Evolutionary conservation across 257 asterid species (phyloP).

Genomic region (Solanum sitiens): DNA sequence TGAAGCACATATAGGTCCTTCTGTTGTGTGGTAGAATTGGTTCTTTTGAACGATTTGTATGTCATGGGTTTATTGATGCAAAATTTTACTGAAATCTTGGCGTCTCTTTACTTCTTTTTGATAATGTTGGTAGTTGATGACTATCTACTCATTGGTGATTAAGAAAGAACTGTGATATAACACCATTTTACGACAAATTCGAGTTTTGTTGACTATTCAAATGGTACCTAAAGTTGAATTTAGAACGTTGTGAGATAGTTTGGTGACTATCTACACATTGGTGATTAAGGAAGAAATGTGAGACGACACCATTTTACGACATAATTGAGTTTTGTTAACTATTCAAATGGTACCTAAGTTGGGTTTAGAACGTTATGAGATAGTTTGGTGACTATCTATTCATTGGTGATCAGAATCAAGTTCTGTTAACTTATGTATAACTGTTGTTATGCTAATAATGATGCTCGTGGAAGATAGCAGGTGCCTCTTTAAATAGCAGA

Average conservation of each 20-base stretch:
- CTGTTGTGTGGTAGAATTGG: neutral
- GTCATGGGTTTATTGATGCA: neutral
- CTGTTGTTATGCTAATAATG: neutral
- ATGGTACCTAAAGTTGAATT: neutral
- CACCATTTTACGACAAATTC: neutral
- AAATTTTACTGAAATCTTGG: neutral
- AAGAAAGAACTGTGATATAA: neutral
- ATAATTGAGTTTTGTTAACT: neutral
- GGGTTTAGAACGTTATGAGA: neutral
- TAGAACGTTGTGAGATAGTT: neutral
- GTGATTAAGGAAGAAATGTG: neutral
- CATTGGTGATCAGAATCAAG: neutral
- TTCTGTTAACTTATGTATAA: neutral
- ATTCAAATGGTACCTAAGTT: neutral
- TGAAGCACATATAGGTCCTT: neutral
- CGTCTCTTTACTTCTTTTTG: neutral
- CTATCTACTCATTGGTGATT: neutral
- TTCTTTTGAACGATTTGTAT: neutral
- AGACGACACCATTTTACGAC: neutral
- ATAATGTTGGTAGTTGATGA: neutral
- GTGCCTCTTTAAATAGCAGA: neutral
- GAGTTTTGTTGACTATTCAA: neutral
- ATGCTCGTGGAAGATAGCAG: neutral
- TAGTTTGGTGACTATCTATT: neutral
- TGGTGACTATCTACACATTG: neutral